Percentiles rank a stretch among this genome's conserved stretches.
These are phyloP conservation scores for Pulveroboletus sp. DNA, from an alignment of 768 basidiomycete genomes.

Conservation along the genomic window DNA sequence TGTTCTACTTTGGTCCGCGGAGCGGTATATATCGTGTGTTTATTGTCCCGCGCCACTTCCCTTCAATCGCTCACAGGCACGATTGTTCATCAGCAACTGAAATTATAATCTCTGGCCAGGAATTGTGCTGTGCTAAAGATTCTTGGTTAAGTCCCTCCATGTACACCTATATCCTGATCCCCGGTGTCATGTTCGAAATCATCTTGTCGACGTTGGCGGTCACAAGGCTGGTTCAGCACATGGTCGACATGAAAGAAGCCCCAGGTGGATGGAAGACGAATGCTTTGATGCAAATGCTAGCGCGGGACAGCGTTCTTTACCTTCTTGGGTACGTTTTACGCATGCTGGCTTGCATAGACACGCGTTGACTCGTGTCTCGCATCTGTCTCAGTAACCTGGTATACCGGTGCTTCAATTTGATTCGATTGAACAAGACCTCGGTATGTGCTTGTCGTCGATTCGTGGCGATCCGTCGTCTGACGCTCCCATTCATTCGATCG, in stretches of 20 bases:
- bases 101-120: not conserved
- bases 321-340: slow-evolving; percentile 1
- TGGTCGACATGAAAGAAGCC: not conserved
- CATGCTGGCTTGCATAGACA: not conserved
- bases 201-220: slow-evolving; percentile 1
- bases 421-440: not conserved
- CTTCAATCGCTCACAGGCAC: not conserved
- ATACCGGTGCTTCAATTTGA: not conserved
- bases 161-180: slow-evolving; percentile 3
- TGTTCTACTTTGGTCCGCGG: slow-evolving; percentile 1
- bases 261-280: not conserved
- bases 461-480: not conserved
- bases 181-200: slow-evolving; percentile 1
- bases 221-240: not conserved
- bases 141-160: not conserved
- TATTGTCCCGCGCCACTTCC: no score
- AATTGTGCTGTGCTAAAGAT: not conserved
- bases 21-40: not conserved
- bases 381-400: not conserved
- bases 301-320: slow-evolving; percentile 6
- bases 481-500: not conserved
- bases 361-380: not conserved
- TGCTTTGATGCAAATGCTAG: slow-evolving; percentile 1
- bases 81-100: not conserved
- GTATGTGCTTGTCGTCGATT: not conserved